A percentile compares a stretch with the other conserved stretches of the same genome.
Conservation (phyloP, 176 grass and related monocot genomes). For the Oryza rufipogon region DNA sequence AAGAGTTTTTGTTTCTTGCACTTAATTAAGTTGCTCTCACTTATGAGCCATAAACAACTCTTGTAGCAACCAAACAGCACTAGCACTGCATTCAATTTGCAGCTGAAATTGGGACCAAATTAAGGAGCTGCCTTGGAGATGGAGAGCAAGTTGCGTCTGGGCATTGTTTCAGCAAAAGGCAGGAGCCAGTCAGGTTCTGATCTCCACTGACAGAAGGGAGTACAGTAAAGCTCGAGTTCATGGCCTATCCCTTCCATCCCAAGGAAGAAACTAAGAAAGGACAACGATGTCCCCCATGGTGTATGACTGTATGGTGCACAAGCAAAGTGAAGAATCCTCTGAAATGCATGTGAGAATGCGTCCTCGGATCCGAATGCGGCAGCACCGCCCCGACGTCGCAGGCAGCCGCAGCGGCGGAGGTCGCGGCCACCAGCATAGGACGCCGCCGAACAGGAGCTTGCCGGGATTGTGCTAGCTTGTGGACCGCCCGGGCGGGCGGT, state of each 20-base stretch:
- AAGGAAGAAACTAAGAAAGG: slow-evolving; percentile 34
- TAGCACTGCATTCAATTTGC: not conserved
- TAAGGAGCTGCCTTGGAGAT: slow-evolving; percentile 1
- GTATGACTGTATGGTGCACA: slow-evolving; percentile 17
- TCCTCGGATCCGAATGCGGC: not conserved
- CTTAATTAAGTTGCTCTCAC: slow-evolving; percentile 22
- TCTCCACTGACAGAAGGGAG: slow-evolving; percentile 16
- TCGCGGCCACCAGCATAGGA: slow-evolving; percentile 5
- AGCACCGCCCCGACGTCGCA: slow-evolving; percentile 13
- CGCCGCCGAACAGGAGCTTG: slow-evolving; percentile 27
- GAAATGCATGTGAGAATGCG: not conserved
- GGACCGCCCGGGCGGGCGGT: not conserved
- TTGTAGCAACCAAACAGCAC: not conserved
- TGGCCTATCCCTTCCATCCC: not conserved
- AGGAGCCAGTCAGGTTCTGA: not conserved
- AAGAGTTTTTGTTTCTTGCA: slow-evolving; percentile 15
- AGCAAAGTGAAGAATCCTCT: slow-evolving; percentile 38
- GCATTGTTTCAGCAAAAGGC: slow-evolving; percentile 21
- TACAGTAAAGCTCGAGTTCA: no score
- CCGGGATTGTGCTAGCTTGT: slow-evolving; percentile 40
- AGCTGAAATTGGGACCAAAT: not conserved
- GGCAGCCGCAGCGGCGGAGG: no score
- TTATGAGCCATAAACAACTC: not conserved
- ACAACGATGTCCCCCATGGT: slow-evolving; percentile 48
- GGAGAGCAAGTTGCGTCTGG: not conserved